Evolutionary conservation across 345 rosid genomes (phyloP).

Genomic region (Garcia nutans): DNA sequence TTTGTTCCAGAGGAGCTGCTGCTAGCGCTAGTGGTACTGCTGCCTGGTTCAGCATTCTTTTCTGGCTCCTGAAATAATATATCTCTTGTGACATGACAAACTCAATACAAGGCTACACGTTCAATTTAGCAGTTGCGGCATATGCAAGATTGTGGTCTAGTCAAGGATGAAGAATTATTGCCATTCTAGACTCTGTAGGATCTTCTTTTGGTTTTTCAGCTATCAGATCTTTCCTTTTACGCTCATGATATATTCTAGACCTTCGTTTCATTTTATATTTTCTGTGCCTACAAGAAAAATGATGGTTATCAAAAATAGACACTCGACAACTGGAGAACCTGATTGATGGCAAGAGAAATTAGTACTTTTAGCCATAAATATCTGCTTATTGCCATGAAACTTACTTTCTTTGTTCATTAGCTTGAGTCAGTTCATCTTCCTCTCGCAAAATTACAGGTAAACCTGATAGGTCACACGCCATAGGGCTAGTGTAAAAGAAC

Average conservation of each 20-base stretch:
- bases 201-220: constrained; percentile 28
- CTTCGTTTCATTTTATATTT: constrained; percentile 38
- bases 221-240: constrained; percentile 24
- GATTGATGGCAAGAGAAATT: background rate
- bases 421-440: constrained; percentile 39
- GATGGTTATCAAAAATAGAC: background rate
- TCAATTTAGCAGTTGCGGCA: background rate
- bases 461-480: constrained; percentile 56
- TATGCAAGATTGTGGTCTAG: background rate
- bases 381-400: constrained; percentile 8
- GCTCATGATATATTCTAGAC: constrained; percentile 39
- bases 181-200: constrained; percentile 29
- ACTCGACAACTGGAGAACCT: background rate
- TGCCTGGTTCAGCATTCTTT: constrained; percentile 17
- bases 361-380: background rate
- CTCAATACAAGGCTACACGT: background rate
- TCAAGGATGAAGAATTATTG: constrained; percentile 17
- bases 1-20: constrained; percentile 40
- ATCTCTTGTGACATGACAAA: background rate
- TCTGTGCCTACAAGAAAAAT: constrained; percentile 30
- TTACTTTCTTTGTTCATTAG: constrained; percentile 41
- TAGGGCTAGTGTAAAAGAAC: constrained; percentile 52
- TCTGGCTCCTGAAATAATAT: constrained; percentile 33
- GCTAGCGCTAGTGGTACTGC: constrained; percentile 29
- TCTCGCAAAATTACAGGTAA: constrained; percentile 43